Evolutionary conservation across 1,284 basidiomycete genomes (phyloP), one percentile per base, ranked within the genome.

Genomic region (Tilletia caries): DNA sequence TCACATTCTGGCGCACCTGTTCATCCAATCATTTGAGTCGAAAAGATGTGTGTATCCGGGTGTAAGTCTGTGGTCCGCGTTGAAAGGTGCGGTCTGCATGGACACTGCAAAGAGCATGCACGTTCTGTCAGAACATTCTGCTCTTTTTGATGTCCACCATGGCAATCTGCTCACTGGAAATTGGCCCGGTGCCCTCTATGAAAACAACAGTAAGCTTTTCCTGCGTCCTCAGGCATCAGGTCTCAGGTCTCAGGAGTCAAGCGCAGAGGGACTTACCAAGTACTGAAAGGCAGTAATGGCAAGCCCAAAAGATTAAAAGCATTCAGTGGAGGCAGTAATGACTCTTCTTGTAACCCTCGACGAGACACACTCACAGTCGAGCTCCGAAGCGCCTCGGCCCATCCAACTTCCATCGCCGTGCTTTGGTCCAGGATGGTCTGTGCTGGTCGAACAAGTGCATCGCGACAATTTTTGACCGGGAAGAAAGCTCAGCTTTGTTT

Each of bases 361-460:
- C n/a, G n/a, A n/a, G n/a, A n/a, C n/a, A n/a, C 23, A 50, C 48
- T 50, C 48, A 50, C 48, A n/a, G 20, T 91, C 89, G 74, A 90
- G 89, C 79, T 91, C 89, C 13, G 89, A 89, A 0, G 86, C 87
- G 29, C 86, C 84, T 33, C 89, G 74, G 23, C 89, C 93, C 1
- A 90, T 88, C 76, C 87, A 91, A 1, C 89, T 88, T 20, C 92
- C 92, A 74, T 89, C 87, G 0, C 83, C 67, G 48, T 86, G 85
- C 52, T 86, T 83, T 13, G 92, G 92, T 0, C 92, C 92, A 0
- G 92, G 93, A 81, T 95, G 93, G 0, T 90, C 90, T 72, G 91
- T 89, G 25, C 88, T 88, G 0, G 89, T 84, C 8, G 20, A 8
- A 77, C 89, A 95, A 0, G 92, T 93, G 77, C 92, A 83, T 58